phyloP scores from a whole-genome alignment of 2,329 filamentous ascomycete species.

The Chaetomium olivaceum region DNA sequence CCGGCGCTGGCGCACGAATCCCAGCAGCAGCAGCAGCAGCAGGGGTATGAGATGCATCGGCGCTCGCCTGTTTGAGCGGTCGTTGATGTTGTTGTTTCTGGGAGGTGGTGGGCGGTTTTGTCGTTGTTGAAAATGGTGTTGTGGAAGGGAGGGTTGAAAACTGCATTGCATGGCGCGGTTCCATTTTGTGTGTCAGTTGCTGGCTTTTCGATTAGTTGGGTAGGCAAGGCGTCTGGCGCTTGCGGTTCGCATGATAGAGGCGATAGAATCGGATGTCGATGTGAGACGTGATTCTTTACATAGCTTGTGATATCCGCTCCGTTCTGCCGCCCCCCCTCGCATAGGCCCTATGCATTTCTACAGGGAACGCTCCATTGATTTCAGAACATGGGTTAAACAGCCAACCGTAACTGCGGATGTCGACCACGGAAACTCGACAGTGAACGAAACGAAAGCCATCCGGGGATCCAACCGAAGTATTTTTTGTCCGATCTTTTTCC shows the following conservation, averaged over 20 bases:
- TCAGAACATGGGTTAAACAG: no score
- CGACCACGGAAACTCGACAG: no score
- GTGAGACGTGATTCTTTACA: background rate
- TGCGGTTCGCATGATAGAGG: background rate
- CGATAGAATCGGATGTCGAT: background rate
- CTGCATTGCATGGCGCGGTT: background rate
- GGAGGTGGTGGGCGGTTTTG: background rate
- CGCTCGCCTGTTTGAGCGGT: background rate
- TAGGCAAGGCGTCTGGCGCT: constrained; percentile 7
- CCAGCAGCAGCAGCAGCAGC: background rate
- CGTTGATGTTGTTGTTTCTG: background rate
- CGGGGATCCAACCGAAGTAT: no score
- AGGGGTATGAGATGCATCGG: constrained; percentile 5
- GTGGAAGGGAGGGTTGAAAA: background rate
- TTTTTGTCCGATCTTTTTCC: no score
- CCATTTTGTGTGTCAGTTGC: background rate
- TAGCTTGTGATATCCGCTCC: background rate
- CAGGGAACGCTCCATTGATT: no score
- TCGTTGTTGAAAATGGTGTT: background rate
- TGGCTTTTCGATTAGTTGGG: background rate
- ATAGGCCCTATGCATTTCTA: no score
- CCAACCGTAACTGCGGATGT: no score
- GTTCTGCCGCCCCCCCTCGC: no score
- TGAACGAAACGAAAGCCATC: no score
- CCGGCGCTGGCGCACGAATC: background rate